Evolutionary conservation across 495 filamentous ascomycete species (phyloP).

Genomic region (Penicillium cinerascens): DNA sequence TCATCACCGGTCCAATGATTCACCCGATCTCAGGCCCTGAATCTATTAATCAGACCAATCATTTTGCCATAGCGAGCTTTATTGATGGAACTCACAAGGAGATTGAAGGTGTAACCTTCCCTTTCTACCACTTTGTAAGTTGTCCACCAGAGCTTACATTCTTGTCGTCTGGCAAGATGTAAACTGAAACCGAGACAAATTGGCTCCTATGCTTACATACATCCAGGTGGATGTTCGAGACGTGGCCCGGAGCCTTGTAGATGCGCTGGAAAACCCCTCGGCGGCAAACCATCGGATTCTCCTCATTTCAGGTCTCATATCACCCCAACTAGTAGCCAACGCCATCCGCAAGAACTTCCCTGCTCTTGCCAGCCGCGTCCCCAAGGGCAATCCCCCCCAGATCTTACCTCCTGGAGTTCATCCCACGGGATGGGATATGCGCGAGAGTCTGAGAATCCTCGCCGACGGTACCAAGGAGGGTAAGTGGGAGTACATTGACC

Average conservation of each 20-base stretch:
- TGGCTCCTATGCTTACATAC: neutral
- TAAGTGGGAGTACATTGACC: constrained; percentile 22
- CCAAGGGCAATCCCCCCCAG: constrained; percentile 20
- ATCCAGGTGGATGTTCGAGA: constrained; percentile 36
- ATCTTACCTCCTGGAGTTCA: constrained; percentile 22
- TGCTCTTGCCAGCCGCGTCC: constrained; percentile 17
- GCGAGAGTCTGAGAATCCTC: constrained; percentile 23
- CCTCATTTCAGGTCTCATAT: constrained; percentile 23
- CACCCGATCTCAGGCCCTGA: constrained; percentile 21
- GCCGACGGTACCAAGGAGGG: constrained; percentile 11
- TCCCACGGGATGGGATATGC: constrained; percentile 31
- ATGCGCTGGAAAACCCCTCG: constrained; percentile 25
- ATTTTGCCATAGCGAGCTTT: constrained; percentile 29
- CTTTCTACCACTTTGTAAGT: constrained; percentile 29
- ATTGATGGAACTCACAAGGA: constrained; percentile 26
- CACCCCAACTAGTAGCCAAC: constrained; percentile 29
- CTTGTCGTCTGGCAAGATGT: neutral
- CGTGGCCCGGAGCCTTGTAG: constrained; percentile 35
- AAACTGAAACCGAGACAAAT: neutral
- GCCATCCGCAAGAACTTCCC: constrained; percentile 28
- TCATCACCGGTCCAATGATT: constrained; percentile 33
- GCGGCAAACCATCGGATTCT: constrained; percentile 30
- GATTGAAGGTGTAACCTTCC: constrained; percentile 24
- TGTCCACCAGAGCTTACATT: neutral
- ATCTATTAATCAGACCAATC: constrained; percentile 33